These are phyloP conservation scores for Coemansia sp. DNA, from an alignment of 192 early-diverging fungal genomes.

Conservation along the genomic window DNA sequence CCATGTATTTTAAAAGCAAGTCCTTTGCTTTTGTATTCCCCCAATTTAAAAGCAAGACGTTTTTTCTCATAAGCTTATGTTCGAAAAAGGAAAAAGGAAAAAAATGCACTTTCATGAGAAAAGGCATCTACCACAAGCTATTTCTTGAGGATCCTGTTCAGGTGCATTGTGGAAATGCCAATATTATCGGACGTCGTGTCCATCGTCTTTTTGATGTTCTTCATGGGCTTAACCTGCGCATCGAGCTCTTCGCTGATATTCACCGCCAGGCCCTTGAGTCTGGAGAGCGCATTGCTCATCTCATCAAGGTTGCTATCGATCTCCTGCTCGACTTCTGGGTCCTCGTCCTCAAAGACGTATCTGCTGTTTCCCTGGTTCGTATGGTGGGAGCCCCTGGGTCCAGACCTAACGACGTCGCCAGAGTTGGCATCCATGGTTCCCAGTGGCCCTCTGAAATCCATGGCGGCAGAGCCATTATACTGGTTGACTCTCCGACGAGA, in stretches of 20 bases:
- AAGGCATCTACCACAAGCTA: neutral
- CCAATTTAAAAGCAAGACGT: too few species aligned
- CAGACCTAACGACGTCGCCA: conserved; percentile 45
- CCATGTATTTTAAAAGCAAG: too few species aligned
- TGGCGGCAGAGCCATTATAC: conserved; percentile 29
- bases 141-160: conserved; percentile 31
- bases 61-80: too few species aligned
- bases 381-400: conserved; percentile 14
- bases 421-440: conserved; percentile 44
- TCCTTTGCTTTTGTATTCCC: too few species aligned
- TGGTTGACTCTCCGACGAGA: conserved; percentile 59
- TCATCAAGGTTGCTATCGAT: conserved; percentile 66
- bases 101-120: neutral
- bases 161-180: conserved; percentile 44
- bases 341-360: conserved; percentile 71
- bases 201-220: conserved; percentile 51
- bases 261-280: conserved; percentile 61
- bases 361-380: conserved; percentile 55
- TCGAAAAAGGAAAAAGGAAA: conserved; percentile 4
- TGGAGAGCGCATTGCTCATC: conserved; percentile 51
- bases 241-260: conserved; percentile 61
- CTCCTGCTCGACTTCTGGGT: conserved; percentile 63
- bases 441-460: conserved; percentile 11
- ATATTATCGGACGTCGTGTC: conserved; percentile 51
- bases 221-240: conserved; percentile 59